Evolutionary conservation across 805 yeast genomes (phyloP).

Genomic region (Wickerhamiella kazuoi): DNA sequence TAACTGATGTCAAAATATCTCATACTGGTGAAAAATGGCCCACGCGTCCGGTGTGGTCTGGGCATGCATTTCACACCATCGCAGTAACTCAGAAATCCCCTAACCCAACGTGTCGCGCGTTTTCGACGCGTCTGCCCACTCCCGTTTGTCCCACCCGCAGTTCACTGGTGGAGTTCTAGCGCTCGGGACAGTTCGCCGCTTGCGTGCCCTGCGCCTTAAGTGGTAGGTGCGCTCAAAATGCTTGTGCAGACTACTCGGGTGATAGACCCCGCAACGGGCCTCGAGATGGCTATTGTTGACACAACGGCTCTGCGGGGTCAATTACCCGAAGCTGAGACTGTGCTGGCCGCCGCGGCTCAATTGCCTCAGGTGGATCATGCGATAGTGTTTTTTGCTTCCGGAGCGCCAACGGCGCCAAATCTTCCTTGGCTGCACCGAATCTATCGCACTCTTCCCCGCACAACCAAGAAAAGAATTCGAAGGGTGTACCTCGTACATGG

Average conservation of each 20-base stretch:
- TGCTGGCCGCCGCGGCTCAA: conserved; percentile 34
- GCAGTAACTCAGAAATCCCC: no score
- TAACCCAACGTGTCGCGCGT: no score
- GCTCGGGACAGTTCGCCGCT: no score
- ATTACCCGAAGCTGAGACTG: conserved; percentile 31
- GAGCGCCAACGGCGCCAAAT: conserved; percentile 36
- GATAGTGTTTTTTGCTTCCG: conserved; percentile 65
- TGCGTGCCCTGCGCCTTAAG: no score
- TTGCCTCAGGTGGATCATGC: conserved; percentile 51
- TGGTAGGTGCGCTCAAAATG: no score
- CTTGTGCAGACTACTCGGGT: conserved; percentile 11
- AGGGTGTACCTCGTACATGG: conserved; percentile 75
- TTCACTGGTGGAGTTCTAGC: no score
- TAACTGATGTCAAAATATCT: no score
- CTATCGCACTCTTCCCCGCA: conserved; percentile 40
- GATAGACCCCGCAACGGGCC: conserved; percentile 43
- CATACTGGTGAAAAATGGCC: no score
- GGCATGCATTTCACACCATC: no score
- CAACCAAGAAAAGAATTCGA: conserved; percentile 33
- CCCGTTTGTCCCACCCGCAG: no score
- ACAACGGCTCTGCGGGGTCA: conserved; percentile 48
- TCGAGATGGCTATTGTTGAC: conserved; percentile 69
- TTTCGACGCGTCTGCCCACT: no score
- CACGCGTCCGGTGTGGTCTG: no score
- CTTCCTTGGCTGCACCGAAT: conserved; percentile 61